Base-by-base conservation (phyloP, 139 green algal species). In the Gonium pectorale region DNA sequence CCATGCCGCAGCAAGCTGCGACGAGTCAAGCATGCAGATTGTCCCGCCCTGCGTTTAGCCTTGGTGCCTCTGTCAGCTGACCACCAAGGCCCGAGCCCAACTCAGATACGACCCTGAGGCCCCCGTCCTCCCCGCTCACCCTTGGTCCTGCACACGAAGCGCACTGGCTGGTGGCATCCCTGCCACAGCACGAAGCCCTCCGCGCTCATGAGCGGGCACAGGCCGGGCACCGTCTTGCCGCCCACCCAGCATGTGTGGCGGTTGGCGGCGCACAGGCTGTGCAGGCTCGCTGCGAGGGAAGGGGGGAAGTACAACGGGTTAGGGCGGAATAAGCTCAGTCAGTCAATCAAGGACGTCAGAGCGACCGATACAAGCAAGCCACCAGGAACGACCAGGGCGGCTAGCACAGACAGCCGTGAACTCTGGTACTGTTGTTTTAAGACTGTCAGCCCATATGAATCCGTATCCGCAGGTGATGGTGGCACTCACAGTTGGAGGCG, bases 91-190 rank as follows among this genome's bases (percentile, higher is more conserved):
- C 56, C 24, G 24, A 13, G 56, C 35, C 8, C 17, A 6, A 4
- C 3, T 9, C 66, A 49, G 3, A 37, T 5, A 27, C 56, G 19
- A 17, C 15, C 2, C 56, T 5, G 11, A 21, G 9, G 4, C 7
- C n/a, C n/a, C n/a, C n/a, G n/a, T n/a, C n/a, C 24, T n/a, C 19
- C 11, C 27, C 27, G n/a, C 69, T 60, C 44, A 78, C 69, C 44
- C 46, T 33, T 64, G 31, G 49, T 80, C 7, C 71, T 21, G 51
- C 71, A 80, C 51, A 80, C 71, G 43, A 80, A 80, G 51, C 71
- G 71, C 33, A 80, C 35, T 22, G 8, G 24, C 51, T 80, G 71
- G 1, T 52, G 0, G 71, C 71, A 80, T 22, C 33, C 37, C 35
- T 80, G 71, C 24, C 38, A 80, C 51, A 17, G 29, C 29, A 67